A percentile compares a stretch with the other conserved stretches of the same genome.
Conservation (phyloP, 2,329 filamentous ascomycete genomes). For the Colletotrichum falcatum region DNA sequence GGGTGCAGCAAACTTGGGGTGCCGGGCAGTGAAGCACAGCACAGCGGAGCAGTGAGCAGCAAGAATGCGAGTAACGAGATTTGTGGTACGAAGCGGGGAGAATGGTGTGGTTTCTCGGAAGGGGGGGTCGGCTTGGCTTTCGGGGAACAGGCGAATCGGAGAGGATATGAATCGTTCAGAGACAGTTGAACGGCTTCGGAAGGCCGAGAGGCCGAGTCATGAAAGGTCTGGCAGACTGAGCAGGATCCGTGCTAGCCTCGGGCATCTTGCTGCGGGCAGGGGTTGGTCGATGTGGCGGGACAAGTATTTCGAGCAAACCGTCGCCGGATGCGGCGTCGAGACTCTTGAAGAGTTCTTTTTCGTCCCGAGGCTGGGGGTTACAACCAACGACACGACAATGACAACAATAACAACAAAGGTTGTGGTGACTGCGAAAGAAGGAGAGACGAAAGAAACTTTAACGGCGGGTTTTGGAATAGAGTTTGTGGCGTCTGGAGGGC, state of each 20-base stretch:
- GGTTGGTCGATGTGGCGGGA: not conserved
- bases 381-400: not conserved
- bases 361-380: not conserved
- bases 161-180: slow-evolving; percentile 39
- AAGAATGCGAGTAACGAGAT: not conserved
- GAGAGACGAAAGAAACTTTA: not conserved
- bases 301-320: not conserved
- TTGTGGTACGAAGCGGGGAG: slow-evolving; percentile 3
- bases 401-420: not conserved
- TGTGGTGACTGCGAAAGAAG: not conserved
- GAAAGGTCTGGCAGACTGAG: slow-evolving; percentile 18
- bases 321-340: slow-evolving; percentile 22
- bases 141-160: slow-evolving; percentile 33
- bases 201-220: slow-evolving; percentile 36
- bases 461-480: not conserved
- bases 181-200: slow-evolving; percentile 14
- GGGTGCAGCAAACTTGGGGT: slow-evolving; percentile 11
- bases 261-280: slow-evolving; percentile 14
- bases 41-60: slow-evolving; percentile 5
- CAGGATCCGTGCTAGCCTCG: slow-evolving; percentile 29
- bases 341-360: not conserved
- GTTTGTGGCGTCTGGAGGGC: not conserved
- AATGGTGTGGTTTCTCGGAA: slow-evolving; percentile 18
- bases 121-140: slow-evolving; percentile 19
- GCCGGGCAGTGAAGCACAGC: slow-evolving; percentile 12